phyloP scores from a whole-genome alignment of 352 stramenopile genomes.

The Pythium myriotylum region DNA sequence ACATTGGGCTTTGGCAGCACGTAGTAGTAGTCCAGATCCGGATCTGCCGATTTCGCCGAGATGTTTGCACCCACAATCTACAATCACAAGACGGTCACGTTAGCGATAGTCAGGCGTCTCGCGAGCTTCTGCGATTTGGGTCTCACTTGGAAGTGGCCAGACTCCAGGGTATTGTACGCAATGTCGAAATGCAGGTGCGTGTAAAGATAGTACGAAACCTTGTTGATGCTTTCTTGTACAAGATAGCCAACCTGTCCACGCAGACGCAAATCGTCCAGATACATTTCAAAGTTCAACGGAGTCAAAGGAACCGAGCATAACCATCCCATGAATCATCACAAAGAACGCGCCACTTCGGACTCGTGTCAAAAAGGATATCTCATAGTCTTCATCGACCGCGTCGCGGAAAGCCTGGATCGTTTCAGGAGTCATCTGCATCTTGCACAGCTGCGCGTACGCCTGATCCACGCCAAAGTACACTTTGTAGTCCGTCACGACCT shows the following conservation, averaged over 20 bases:
- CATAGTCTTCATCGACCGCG: constrained; percentile 97
- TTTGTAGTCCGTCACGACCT: constrained; percentile 86
- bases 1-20: constrained; percentile 49
- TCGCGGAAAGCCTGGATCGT: constrained; percentile 92
- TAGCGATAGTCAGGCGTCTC: too few relatives aligned
- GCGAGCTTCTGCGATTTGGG: too few relatives aligned
- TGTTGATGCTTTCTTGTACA: constrained; percentile 65
- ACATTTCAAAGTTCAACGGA: constrained; percentile 93
- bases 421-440: constrained; percentile 70
- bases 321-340: background rate
- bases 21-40: constrained; percentile 63
- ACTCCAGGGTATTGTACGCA: constrained; percentile 89
- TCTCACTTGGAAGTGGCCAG: constrained; percentile 74
- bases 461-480: constrained; percentile 85
- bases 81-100: too few relatives aligned
- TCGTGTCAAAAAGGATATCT: constrained; percentile 47
- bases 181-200: constrained; percentile 96
- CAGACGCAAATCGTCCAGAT: constrained; percentile 97
- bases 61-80: constrained; percentile 79
- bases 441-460: constrained; percentile 90
- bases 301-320: constrained; percentile 26
- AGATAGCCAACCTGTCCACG: constrained; percentile 95
- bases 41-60: constrained; percentile 57
- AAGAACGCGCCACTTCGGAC: background rate
- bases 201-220: constrained; percentile 92